phyloP scores from a whole-genome alignment of 805 yeast species.

The Zygosaccharomyces kombuchaensis region DNA sequence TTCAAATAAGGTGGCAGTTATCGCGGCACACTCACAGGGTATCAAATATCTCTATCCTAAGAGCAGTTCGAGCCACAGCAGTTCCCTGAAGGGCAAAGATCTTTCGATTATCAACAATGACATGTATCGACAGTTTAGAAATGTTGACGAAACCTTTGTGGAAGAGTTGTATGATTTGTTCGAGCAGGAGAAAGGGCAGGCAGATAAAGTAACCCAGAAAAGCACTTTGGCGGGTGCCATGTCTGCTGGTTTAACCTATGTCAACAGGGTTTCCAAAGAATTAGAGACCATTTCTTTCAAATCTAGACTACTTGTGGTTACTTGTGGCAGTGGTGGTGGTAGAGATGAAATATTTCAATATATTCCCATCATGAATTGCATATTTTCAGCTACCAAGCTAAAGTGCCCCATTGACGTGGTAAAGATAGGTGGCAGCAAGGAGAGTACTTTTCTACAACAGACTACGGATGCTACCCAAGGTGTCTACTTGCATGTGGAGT shows the following conservation, averaged over 20 bases:
- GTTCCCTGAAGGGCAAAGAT: constrained; percentile 15
- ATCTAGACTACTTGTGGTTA: constrained; percentile 58
- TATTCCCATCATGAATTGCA: constrained; percentile 90
- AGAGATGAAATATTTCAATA: constrained; percentile 77
- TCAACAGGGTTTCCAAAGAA: constrained; percentile 58
- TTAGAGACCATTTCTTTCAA: constrained; percentile 45
- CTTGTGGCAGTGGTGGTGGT: constrained; percentile 48
- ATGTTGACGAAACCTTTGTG: constrained; percentile 70
- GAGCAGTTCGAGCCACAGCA: constrained; percentile 18
- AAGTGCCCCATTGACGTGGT: constrained; percentile 87
- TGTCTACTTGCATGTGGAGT: constrained; percentile 63
- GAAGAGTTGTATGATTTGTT: constrained; percentile 51
- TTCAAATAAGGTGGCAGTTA: constrained; percentile 76
- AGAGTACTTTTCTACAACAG: constrained; percentile 85
- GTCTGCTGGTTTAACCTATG: constrained; percentile 74
- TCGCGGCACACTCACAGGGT: constrained; percentile 69
- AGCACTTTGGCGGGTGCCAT: constrained; percentile 71
- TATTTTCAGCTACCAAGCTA: constrained; percentile 93
- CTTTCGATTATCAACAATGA: constrained; percentile 43
- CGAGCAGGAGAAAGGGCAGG: constrained; percentile 28
- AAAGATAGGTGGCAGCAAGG: constrained; percentile 48
- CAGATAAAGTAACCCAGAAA: constrained; percentile 35
- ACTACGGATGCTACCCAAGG: constrained; percentile 96
- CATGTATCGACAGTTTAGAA: constrained; percentile 82
- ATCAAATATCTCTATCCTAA: constrained; percentile 68